phyloP scores from a whole-genome alignment of 75 land plant species.

The Pinus taeda region DNA sequence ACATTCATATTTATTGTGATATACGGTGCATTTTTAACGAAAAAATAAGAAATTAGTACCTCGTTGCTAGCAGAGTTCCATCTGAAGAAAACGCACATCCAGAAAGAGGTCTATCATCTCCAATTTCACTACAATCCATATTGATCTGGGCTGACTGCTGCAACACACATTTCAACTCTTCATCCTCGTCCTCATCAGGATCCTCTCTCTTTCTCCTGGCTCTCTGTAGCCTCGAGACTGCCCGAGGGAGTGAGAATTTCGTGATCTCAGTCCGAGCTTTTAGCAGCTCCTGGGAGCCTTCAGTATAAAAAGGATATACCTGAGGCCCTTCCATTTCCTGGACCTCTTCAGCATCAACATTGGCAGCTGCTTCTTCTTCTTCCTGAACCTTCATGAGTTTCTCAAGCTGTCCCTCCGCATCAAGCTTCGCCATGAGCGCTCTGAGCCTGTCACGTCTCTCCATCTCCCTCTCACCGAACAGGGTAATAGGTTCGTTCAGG shows the following conservation, averaged over 20 bases:
- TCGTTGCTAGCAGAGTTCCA: constrained; percentile 79
- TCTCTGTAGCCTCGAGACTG: constrained; percentile 58
- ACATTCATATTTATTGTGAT: no score
- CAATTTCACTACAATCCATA: constrained; percentile 92
- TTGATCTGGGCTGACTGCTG: constrained; percentile 39
- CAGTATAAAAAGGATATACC: constrained; percentile 81
- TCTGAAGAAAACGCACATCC: constrained; percentile 90
- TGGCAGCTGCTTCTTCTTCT: constrained; percentile 51
- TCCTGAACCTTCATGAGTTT: constrained; percentile 69
- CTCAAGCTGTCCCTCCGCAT: constrained; percentile 85
- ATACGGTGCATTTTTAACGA: no score
- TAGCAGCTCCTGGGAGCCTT: constrained; percentile 64
- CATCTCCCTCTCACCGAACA: constrained; percentile 99
- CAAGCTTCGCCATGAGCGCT: constrained; percentile 78
- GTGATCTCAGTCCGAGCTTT: constrained; percentile 67
- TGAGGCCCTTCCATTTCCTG: constrained; percentile 36
- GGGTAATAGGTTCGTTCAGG: constrained; percentile 85
- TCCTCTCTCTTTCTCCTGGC: constrained; percentile 76
- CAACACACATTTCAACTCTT: constrained; percentile 70
- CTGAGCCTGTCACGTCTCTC: constrained; percentile 93
- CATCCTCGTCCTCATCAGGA: constrained; percentile 93
- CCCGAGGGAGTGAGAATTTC: constrained; percentile 66
- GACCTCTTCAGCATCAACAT: constrained; percentile 46
- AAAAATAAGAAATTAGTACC: constrained; percentile 31
- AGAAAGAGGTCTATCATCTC: constrained; percentile 92